phyloP scores from a whole-genome alignment of 768 basidiomycete species.

The Agrocybe praecox region DNA sequence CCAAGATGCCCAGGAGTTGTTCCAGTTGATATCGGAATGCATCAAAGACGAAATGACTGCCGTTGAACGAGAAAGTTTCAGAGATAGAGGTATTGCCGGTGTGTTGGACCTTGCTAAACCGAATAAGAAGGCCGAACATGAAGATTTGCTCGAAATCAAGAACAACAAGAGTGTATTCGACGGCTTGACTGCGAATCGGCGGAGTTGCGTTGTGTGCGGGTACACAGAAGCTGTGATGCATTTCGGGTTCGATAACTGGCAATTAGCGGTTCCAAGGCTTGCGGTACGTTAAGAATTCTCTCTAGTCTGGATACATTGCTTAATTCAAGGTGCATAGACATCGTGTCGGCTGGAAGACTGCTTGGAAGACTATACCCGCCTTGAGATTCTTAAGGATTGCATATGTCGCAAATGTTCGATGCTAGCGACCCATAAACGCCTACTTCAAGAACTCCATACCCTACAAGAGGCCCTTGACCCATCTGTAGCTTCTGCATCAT shows the following conservation, averaged over 20 bases:
- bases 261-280: constrained; percentile 70
- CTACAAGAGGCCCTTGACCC: constrained; percentile 47
- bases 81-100: constrained; percentile 73
- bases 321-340: constrained; percentile 38
- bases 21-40: constrained; percentile 89
- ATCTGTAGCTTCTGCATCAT: neutral
- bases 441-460: constrained; percentile 62
- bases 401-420: constrained; percentile 92
- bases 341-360: constrained; percentile 79
- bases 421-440: constrained; percentile 68
- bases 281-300: constrained; percentile 43
- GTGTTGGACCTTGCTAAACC: constrained; percentile 33
- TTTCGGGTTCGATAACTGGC: constrained; percentile 86
- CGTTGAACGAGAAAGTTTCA: constrained; percentile 69
- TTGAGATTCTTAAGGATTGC: constrained; percentile 90
- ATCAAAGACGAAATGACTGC: constrained; percentile 82
- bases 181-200: constrained; percentile 85
- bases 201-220: constrained; percentile 87
- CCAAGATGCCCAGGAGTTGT: constrained; percentile 98
- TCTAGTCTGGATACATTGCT: neutral
- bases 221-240: constrained; percentile 96
- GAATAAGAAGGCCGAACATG: neutral
- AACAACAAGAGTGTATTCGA: constrained; percentile 76
- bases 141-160: constrained; percentile 33
- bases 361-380: constrained; percentile 83